phyloP scores from a whole-genome alignment of 2,329 filamentous ascomycete genomes.

The Incumbomyces delicatus region DNA sequence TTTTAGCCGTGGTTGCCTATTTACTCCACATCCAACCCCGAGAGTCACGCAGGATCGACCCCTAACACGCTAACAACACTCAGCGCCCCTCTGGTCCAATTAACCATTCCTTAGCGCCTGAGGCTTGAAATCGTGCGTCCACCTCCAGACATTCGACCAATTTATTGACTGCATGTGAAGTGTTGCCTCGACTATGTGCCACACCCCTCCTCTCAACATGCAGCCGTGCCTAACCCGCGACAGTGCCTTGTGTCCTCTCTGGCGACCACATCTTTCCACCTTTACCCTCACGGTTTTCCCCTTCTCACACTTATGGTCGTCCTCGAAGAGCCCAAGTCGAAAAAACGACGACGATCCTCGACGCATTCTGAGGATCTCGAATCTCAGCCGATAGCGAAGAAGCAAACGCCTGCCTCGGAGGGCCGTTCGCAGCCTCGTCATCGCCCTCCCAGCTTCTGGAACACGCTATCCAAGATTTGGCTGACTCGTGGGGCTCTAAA shows the following conservation, averaged over 20 bases:
- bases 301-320: conserved; percentile 11
- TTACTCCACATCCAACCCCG: too few species aligned
- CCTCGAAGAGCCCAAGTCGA: conserved; percentile 10
- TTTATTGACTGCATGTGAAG: not conserved
- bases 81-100: not conserved
- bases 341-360: conserved; percentile 8
- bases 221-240: conserved; percentile 1
- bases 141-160: too few species aligned
- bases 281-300: conserved; percentile 14
- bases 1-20: too few species aligned
- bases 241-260: conserved; percentile 2
- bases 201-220: conserved; percentile 5
- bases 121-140: too few species aligned
- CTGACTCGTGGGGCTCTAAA: conserved; percentile 9
- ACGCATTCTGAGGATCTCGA: conserved; percentile 2
- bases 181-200: not conserved
- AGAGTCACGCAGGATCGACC: too few species aligned
- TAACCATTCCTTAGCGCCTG: too few species aligned
- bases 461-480: conserved; percentile 11
- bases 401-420: not conserved
- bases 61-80: too few species aligned
- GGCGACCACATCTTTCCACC: conserved; percentile 3
- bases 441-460: conserved; percentile 10
- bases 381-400: not conserved
- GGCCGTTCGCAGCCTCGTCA: not conserved